These are phyloP conservation scores for Alternaria atra DNA, from an alignment of 2,329 filamentous ascomycete genomes.

Conservation along the genomic window DNA sequence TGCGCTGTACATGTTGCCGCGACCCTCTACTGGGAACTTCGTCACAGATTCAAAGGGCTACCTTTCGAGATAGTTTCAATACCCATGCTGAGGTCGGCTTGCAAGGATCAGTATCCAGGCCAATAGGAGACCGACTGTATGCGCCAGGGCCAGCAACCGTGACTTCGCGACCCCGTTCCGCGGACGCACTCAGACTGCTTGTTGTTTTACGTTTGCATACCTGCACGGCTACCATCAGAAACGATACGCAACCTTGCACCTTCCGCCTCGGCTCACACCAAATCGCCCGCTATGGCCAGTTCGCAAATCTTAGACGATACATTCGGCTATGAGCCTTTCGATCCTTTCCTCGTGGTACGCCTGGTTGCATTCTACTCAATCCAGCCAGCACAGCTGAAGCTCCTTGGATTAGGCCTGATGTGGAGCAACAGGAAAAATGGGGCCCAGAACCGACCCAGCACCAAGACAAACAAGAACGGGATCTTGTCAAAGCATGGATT, in stretches of 20 bases:
- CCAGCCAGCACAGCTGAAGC: not conserved
- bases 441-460: not conserved
- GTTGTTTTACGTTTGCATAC: not conserved
- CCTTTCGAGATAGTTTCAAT: not conserved
- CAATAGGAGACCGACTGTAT: not conserved
- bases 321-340: conserved; percentile 4
- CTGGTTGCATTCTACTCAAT: not conserved
- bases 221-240: not conserved
- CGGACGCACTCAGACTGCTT: not conserved
- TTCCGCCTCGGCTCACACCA: not conserved
- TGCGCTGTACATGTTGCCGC: conserved; percentile 2
- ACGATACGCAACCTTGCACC: not conserved
- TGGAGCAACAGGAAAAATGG: conserved; percentile 1
- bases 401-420: not conserved
- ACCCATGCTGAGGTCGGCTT: not conserved
- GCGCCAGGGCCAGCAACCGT: not conserved
- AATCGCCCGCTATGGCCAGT: not conserved
- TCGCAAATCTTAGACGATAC: not conserved
- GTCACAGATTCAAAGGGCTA: not conserved
- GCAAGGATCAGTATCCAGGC: not conserved
- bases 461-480: conserved; percentile 7
- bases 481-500: conserved; percentile 3
- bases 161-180: not conserved
- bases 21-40: not conserved
- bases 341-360: conserved; percentile 4